Base-by-base conservation (phyloP, 2,329 filamentous ascomycete genomes). In the Myriosclerotinia duriaeana region DNA sequence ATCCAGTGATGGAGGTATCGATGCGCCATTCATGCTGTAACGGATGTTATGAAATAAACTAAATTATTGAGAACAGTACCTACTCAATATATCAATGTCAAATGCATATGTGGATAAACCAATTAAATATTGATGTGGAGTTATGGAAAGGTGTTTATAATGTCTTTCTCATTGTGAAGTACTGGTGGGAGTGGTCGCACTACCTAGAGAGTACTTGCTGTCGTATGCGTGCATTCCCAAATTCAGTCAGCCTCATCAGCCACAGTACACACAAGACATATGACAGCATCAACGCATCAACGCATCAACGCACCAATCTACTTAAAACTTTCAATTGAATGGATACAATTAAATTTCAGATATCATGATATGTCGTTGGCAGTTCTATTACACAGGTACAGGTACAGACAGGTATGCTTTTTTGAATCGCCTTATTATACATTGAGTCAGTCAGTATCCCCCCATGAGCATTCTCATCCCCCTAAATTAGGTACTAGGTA, bases 1-100 rank as follows among this genome's bases (percentile, higher is more conserved):
- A 76, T 77, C 76, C 65, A 77, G 68, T 34, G 75, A 75, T 63
- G 71, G 64, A 40, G 68, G 68, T 66, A 68, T 68, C 36, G 70
- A 65, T 56, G 72, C 67, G 67, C 74, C 74, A 69, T 76, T 77
- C 76, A 77, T 77, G 58, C 66, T 64, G 58, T 30, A 55, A 53
- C 42, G 34, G 22, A 17, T 38, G 34, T 30, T 36, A 30, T 46
- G 36, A 64, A 36, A 50, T 64, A 53, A 53, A 30, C 42, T 42
- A 15, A 42, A 60, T 34, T 63, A 17, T 40, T 42, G 20, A 54
- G 48, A 63, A 34, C 22, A 42, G n/a, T 42, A 48, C n/a, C n/a
- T n/a, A 53, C 36, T 42, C 48, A 54, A 42, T 42, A 63, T 26
- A n/a, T 11, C 34, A 54, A 42, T 38, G 15, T 17, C 17, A 38